Percentiles rank a stretch among this genome's conserved stretches.
Conservation (phyloP, 352 stramenopile species). For the Phytophthora fragariae region DNA sequence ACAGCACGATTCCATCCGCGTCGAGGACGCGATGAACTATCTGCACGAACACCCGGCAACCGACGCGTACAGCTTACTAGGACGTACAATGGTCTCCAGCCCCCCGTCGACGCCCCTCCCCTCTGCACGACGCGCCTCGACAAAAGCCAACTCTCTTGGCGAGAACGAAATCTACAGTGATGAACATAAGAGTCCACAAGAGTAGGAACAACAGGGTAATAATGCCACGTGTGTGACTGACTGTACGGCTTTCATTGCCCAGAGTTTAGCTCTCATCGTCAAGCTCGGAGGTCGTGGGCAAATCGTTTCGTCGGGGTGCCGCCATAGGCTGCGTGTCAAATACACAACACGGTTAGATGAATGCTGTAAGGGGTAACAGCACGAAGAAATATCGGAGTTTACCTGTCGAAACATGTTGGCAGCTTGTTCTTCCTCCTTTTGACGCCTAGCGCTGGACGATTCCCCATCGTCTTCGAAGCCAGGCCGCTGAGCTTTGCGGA, state of each 20-base stretch:
- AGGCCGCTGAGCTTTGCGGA: slow-evolving; percentile 29
- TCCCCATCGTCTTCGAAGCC: slow-evolving; percentile 24
- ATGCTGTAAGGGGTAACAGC: background rate
- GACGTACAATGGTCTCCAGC: slow-evolving; percentile 68
- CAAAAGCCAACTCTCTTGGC: background rate
- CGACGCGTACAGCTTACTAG: slow-evolving; percentile 73
- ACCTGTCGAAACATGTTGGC: slow-evolving; percentile 30
- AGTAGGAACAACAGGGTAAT: slow-evolving; percentile 3
- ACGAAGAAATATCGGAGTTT: background rate
- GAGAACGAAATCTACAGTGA: background rate
- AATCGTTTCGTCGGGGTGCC: slow-evolving; percentile 35
- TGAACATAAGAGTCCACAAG: slow-evolving; percentile 11
- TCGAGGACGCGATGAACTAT: slow-evolving; percentile 59
- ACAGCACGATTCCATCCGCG: slow-evolving; percentile 45
- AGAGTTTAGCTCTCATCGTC: slow-evolving; percentile 17
- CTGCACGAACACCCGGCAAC: slow-evolving; percentile 52
- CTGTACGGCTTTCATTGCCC: background rate
- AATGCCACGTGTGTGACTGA: background rate
- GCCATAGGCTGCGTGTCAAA: slow-evolving; percentile 29
- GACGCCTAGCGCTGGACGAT: slow-evolving; percentile 11
- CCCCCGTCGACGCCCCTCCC: slow-evolving; percentile 21
- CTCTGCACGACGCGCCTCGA: slow-evolving; percentile 4
- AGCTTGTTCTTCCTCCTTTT: slow-evolving; percentile 22
- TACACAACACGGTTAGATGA: slow-evolving; percentile 4
- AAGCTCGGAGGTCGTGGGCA: slow-evolving; percentile 19